Base-by-base conservation (phyloP, 495 filamentous ascomycete species). In the Neurospora sp. region DNA sequence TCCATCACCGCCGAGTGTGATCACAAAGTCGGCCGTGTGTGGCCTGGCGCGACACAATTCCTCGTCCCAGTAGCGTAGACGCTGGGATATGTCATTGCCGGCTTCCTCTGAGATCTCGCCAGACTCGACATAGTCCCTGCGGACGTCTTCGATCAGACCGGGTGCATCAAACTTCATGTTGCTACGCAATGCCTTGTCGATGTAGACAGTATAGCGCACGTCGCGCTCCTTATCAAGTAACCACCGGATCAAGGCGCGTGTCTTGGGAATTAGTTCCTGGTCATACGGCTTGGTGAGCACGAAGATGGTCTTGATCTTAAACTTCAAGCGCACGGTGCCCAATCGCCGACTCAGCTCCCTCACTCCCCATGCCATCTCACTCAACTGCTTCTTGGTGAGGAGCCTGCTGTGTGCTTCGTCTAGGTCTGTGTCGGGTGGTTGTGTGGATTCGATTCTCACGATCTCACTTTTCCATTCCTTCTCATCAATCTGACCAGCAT, bases 361-460 rank as follows among this genome's bases (percentile, higher is more conserved):
- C 71, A 99, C 94, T 31, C 94, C 94, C 88, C 93, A 93, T 0
- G 94, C 94, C 96, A 99, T 97, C 74, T 98, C 96, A 2, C 91
- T 92, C 41, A 99, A 85, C 80, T 99, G 93, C 73, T 90, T 91
- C 82, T 98, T 99, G 3, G 94, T 98, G 74, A 99, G 85, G 40
- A 96, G 87, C 16, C 87, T 82, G 72, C 81, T 85, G 73, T 86
- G 83, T 42, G 81, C 70, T 10, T 76, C 80, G 22, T 82, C 79
- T 7, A 72, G 70, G 71, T 74, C 79, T 73, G 22, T 42, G 16
- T 68, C 12, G 10, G 16, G 71, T 27, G 0, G 75, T 14, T 5
- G 20, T 38, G 12, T 68, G 22, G 3, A 53, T 22, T 44, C 84
- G 80, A 37, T 37, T 76, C 78, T 72, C 18, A 74, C 40, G 70